phyloP scores from a whole-genome alignment of 2,329 filamentous ascomycete species.

The Calonectria pseudoreteaudii region DNA sequence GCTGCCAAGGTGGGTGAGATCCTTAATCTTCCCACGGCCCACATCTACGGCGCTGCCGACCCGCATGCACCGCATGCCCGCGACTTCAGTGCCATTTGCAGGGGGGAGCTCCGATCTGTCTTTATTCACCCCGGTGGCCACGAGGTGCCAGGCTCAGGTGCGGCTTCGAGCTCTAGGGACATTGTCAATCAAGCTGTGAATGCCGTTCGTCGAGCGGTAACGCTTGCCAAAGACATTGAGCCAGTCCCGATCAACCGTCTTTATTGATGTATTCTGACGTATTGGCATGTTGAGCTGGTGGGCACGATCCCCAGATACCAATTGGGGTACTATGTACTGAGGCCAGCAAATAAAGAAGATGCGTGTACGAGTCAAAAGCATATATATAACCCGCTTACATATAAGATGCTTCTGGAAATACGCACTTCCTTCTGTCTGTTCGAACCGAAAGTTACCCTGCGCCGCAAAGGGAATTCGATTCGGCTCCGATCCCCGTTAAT shows the following conservation, averaged over 20 bases:
- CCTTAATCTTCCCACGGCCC: slow-evolving; percentile 5
- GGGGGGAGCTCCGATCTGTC: neutral
- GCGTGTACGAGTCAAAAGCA: neutral
- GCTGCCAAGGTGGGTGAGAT: neutral
- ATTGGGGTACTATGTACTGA: neutral
- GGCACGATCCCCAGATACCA: no score
- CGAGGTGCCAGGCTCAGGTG: neutral
- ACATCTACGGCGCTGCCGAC: slow-evolving; percentile 1
- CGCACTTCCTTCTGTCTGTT: neutral
- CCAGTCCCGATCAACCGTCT: neutral
- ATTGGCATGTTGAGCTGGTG: neutral
- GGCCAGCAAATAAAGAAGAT: neutral
- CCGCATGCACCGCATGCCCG: neutral
- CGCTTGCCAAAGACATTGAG: neutral
- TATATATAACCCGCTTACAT: neutral
- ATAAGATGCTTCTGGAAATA: neutral
- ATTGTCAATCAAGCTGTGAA: neutral
- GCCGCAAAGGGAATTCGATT: neutral
- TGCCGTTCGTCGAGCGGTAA: neutral
- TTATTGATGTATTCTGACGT: neutral
- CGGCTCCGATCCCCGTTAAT: neutral
- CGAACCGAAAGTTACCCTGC: neutral
- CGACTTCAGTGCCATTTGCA: neutral
- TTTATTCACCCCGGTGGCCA: neutral
- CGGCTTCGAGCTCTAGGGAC: neutral